Evolutionary conservation across 805 yeast species (phyloP).

Genomic region (Candida hispaniensis): DNA sequence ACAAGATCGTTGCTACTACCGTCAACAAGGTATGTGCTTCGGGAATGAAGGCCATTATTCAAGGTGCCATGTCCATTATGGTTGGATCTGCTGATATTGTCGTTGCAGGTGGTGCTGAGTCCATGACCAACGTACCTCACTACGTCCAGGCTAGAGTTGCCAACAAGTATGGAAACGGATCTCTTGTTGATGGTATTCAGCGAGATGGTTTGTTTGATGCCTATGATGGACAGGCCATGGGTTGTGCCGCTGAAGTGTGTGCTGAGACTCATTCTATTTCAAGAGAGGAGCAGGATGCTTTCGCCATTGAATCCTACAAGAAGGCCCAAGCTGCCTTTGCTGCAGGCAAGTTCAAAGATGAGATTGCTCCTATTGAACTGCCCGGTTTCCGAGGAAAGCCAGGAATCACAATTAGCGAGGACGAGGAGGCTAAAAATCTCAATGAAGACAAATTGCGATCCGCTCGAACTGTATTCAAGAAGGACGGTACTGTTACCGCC

Average conservation of each 20-base stretch:
- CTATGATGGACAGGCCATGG: conserved; percentile 83
- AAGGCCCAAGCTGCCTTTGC: conserved; percentile 76
- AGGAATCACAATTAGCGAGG: conserved; percentile 55
- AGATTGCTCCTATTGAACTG: conserved; percentile 79
- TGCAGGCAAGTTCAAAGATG: conserved; percentile 69
- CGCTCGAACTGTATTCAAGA: conserved; percentile 92
- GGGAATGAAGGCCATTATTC: conserved; percentile 82
- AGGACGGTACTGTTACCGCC: conserved; percentile 94
- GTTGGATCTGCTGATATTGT: conserved; percentile 88
- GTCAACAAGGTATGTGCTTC: conserved; percentile 97
- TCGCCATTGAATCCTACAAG: conserved; percentile 72
- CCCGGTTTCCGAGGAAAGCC: conserved; percentile 87
- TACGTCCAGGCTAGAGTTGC: conserved; percentile 79
- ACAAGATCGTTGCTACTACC: conserved; percentile 74
- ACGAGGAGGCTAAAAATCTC: conserved; percentile 75
- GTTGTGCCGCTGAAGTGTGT: conserved; percentile 94
- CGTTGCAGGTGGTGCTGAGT: conserved; percentile 95
- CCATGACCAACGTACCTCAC: conserved; percentile 94
- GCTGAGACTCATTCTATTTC: conserved; percentile 68
- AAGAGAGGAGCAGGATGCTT: conserved; percentile 83
- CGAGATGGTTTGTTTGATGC: conserved; percentile 93
- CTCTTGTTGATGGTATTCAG: conserved; percentile 77
- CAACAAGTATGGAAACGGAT: conserved; percentile 76
- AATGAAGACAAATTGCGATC: conserved; percentile 63
- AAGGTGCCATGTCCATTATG: conserved; percentile 82